phyloP scores from a whole-genome alignment of 768 basidiomycete genomes.

The Tricholoma saponaceum region DNA sequence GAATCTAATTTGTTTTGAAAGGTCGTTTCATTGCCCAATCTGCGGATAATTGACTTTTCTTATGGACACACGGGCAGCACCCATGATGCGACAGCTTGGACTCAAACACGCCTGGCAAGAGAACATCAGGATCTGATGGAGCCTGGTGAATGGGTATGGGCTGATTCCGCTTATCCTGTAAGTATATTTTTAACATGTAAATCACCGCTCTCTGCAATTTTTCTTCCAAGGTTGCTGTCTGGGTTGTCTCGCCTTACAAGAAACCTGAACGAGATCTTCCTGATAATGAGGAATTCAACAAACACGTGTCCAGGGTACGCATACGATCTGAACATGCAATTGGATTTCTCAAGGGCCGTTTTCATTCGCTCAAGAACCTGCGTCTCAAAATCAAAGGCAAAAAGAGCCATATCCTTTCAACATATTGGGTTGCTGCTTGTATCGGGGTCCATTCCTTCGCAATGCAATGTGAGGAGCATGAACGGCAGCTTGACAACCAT shows the following conservation, averaged over 20 bases:
- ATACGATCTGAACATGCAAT: conserved; percentile 6
- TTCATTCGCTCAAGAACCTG: conserved; percentile 2
- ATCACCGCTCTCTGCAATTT: neutral
- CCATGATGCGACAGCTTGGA: no score
- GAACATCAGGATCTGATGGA: no score
- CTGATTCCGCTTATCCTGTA: conserved; percentile 36
- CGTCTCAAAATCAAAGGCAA: neutral
- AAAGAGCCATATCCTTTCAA: neutral
- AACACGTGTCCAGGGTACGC: neutral
- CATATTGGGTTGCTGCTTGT: conserved; percentile 2
- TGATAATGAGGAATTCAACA: neutral
- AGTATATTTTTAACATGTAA: conserved; percentile 1
- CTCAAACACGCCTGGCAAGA: no score
- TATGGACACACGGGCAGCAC: no score
- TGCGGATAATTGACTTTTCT: no score
- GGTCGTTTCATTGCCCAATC: no score
- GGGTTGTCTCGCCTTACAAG: conserved; percentile 1
- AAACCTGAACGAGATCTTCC: neutral
- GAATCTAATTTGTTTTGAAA: no score
- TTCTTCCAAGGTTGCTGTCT: neutral
- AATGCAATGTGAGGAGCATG: conserved; percentile 16
- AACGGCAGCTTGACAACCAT: neutral
- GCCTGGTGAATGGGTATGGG: conserved; percentile 28
- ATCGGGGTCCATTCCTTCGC: conserved; percentile 18
- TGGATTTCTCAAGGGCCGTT: conserved; percentile 4